Evolutionary conservation across 768 basidiomycete genomes (phyloP).

Genomic region (Tulasnella sp.): DNA sequence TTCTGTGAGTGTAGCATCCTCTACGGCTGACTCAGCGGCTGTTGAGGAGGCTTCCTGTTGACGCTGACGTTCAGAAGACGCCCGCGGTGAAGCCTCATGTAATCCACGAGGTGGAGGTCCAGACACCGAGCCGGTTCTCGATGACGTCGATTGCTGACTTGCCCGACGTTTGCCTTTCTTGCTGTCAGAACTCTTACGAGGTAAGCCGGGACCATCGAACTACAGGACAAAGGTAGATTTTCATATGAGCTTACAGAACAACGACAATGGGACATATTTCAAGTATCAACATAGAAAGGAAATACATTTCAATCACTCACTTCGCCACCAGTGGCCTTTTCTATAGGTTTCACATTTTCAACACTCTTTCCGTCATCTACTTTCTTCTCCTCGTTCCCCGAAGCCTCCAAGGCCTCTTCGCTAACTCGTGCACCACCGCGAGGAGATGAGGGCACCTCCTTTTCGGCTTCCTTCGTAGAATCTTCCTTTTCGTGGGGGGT

Average conservation of each 20-base stretch:
- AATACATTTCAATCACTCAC: constrained; percentile 21
- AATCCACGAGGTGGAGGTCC: neutral
- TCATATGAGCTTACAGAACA: constrained; percentile 17
- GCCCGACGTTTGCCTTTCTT: constrained; percentile 1
- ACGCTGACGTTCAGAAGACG: neutral
- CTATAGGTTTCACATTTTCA: constrained; percentile 1
- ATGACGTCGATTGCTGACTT: neutral
- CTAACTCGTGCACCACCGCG: neutral
- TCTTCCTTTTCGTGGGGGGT: neutral
- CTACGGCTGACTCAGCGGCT: neutral
- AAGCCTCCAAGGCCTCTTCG: neutral
- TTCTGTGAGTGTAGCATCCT: constrained; percentile 49
- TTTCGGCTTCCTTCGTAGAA: neutral
- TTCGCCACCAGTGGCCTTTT: constrained; percentile 21
- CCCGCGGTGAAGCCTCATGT: neutral
- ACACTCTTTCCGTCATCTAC: neutral
- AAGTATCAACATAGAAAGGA: neutral
- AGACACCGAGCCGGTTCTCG: neutral
- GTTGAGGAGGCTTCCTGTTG: neutral
- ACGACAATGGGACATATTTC: constrained; percentile 7
- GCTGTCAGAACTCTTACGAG: neutral
- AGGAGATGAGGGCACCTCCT: neutral
- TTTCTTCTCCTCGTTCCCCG: neutral
- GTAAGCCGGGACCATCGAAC: constrained; percentile 1
- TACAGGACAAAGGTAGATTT: constrained; percentile 14